Percentiles rank a stretch among this genome's conserved stretches.
These are phyloP conservation scores for Ambrosiella beaveri DNA, from an alignment of 2,329 filamentous ascomycete genomes.

Conservation along the genomic window DNA sequence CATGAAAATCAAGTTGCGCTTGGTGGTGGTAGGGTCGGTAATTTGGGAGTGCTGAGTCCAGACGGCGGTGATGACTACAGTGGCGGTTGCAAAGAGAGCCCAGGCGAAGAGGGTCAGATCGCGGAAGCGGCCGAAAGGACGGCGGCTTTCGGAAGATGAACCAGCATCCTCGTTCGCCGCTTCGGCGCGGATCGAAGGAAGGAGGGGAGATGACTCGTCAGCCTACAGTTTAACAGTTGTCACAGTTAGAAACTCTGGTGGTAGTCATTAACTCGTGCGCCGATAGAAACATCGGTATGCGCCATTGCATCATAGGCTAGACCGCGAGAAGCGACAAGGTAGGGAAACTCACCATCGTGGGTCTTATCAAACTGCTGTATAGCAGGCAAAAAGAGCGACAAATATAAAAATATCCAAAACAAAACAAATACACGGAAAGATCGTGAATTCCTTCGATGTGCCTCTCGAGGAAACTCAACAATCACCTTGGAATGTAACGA, in stretches of 20 bases:
- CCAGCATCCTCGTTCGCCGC: conserved; percentile 18
- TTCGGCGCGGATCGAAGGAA: conserved; percentile 19
- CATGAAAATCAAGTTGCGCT: conserved; percentile 96
- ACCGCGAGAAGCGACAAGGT: neutral
- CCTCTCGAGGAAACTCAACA: neutral
- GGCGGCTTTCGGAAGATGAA: conserved; percentile 15
- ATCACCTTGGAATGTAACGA: neutral
- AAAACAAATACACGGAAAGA: neutral
- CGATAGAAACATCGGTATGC: neutral
- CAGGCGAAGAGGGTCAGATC: conserved; percentile 65
- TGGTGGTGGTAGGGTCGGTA: conserved; percentile 30
- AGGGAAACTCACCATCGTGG: conserved; percentile 9
- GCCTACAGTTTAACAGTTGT: neutral
- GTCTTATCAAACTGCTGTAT: neutral
- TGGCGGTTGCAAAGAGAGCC: conserved; percentile 64
- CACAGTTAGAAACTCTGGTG: neutral
- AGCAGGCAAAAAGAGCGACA: neutral
- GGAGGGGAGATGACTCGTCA: conserved; percentile 18
- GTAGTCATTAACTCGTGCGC: neutral
- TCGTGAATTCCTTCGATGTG: neutral
- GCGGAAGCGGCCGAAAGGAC: conserved; percentile 32
- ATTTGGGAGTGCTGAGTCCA: conserved; percentile 46
- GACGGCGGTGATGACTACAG: conserved; percentile 66
- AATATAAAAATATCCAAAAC: neutral
- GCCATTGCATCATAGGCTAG: conserved; percentile 3